phyloP scores from a whole-genome alignment of 495 filamentous ascomycete species.

The Antarctomyces pellizariae region DNA sequence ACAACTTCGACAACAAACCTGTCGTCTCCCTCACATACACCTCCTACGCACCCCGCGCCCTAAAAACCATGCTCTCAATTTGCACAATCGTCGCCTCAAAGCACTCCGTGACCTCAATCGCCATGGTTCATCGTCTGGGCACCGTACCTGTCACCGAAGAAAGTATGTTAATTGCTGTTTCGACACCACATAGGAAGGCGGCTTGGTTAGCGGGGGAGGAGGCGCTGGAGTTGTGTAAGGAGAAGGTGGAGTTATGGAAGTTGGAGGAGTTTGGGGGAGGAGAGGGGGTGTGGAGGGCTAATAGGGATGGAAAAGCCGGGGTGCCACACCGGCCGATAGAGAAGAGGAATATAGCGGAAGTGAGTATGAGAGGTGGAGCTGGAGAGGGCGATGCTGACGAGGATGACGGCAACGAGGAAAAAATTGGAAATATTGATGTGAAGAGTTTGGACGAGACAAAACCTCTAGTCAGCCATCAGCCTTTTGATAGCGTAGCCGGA shows the following conservation, averaged over 20 bases:
- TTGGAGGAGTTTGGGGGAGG: slow-evolving; percentile 59
- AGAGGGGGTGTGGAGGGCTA: slow-evolving; percentile 71
- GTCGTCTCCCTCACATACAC: slow-evolving; percentile 65
- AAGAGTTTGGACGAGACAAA: too few species aligned
- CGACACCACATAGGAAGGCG: slow-evolving; percentile 61
- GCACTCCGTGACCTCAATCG: slow-evolving; percentile 42
- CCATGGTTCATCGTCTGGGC: slow-evolving; percentile 73
- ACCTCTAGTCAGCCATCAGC: too few species aligned
- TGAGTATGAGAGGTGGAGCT: too few species aligned
- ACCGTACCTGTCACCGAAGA: slow-evolving; percentile 72
- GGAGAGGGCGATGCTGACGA: too few species aligned
- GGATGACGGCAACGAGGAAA: too few species aligned
- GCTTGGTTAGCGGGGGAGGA: slow-evolving; percentile 83
- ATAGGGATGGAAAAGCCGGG: slow-evolving; percentile 48
- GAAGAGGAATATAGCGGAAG: slow-evolving; percentile 1
- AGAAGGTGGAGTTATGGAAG: slow-evolving; percentile 85
- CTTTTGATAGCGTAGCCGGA: too few species aligned
- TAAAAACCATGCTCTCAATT: slow-evolving; percentile 53
- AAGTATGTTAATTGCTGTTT: slow-evolving; percentile 78
- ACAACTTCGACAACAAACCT: slow-evolving; percentile 51
- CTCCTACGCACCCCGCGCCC: slow-evolving; percentile 52
- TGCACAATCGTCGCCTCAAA: slow-evolving; percentile 29
- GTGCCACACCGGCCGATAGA: slow-evolving; percentile 7
- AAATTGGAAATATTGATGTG: too few species aligned
- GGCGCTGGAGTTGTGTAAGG: slow-evolving; percentile 71